Base-by-base conservation (phyloP, 306 rosid species). In the Rosa multiflora region DNA sequence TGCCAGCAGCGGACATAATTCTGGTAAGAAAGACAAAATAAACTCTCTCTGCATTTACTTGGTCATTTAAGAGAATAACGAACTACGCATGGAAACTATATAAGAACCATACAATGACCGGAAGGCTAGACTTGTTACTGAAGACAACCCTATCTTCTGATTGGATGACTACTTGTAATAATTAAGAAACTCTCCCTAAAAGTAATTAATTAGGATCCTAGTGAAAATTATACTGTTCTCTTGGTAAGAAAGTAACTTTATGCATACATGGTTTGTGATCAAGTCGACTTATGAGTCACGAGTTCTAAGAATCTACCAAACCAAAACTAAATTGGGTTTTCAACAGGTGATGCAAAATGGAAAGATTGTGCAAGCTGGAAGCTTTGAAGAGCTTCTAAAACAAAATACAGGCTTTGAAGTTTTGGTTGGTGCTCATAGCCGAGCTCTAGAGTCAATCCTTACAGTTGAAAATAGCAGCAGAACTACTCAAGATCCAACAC, bases 291-390 rank as follows among this genome's bases (percentile, higher is more conserved):
- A 59, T 37, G 39, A 43, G 21, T 58, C 59, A 20, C 3, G 69
- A 68, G 56, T 55, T 26, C n/a, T 23, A 53, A 75, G 14, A 55
- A 55, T 53, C 35, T 26, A 56, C 17, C 77, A 26, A 39, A 78
- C 39, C 52, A 68, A 53, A 74, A 77, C 72, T 80, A 39, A 84
- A 62, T 76, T 75, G 56, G 47, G 32, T 67, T 76, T 75, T 78
- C 71, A 68, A 76, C 84, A 95, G 99, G 96, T 95, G 81, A 91
- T 95, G 98, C 91, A 95, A 86, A 87, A 92, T 84, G 98, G 99
- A 81, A 90, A 82, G 80, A 91, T 95, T 17, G 81, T 90, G 82
- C 99, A 95, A 85, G 90, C 92, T 12, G 99, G 99, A 81, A 86
- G 82, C 58, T 95, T 92, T 49, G 90, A 91, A 78, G 90, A 95